A percentile compares a stretch with the other conserved stretches of the same genome.
phyloP scores from a whole-genome alignment of 129 eudicot genomes.

The Sambucus nigra region DNA sequence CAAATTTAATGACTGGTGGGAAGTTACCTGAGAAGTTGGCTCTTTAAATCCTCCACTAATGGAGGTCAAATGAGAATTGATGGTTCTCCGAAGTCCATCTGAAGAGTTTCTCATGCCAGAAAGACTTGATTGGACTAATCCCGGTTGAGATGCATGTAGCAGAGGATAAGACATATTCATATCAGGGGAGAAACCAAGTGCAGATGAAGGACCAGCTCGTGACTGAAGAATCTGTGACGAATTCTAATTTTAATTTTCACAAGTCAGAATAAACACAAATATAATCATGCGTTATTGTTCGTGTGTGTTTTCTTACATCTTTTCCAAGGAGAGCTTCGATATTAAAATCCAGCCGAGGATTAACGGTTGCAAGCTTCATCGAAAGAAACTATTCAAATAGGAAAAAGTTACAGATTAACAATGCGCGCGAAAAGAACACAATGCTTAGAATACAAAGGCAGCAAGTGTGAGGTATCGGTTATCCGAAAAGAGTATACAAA shows the following conservation, averaged over 20 bases:
- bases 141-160: conserved; percentile 37
- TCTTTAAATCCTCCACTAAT: conserved; percentile 58
- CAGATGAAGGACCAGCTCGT: conserved; percentile 46
- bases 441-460: too few species aligned
- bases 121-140: conserved; percentile 41
- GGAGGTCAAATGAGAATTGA: conserved; percentile 40
- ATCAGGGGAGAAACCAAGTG: conserved; percentile 52
- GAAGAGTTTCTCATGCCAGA: conserved; percentile 43
- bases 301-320: conserved; percentile 48
- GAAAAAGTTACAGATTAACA: not conserved
- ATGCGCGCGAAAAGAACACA: too few species aligned
- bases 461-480: too few species aligned
- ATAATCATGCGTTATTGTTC: not conserved
- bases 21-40: conserved; percentile 42
- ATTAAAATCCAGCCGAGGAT: conserved; percentile 68
- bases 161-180: conserved; percentile 53
- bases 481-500: too few species aligned
- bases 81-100: conserved; percentile 50
- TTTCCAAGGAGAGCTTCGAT: conserved; percentile 57
- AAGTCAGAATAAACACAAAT: not conserved
- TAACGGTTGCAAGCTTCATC: conserved; percentile 95
- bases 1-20: not conserved
- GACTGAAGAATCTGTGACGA: conserved; percentile 42
- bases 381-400: conserved; percentile 60
- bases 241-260: conserved; percentile 3